Evolutionary conservation across 2,329 filamentous ascomycete species (phyloP).

Genomic region (Dothideomycetidae sp.): DNA sequence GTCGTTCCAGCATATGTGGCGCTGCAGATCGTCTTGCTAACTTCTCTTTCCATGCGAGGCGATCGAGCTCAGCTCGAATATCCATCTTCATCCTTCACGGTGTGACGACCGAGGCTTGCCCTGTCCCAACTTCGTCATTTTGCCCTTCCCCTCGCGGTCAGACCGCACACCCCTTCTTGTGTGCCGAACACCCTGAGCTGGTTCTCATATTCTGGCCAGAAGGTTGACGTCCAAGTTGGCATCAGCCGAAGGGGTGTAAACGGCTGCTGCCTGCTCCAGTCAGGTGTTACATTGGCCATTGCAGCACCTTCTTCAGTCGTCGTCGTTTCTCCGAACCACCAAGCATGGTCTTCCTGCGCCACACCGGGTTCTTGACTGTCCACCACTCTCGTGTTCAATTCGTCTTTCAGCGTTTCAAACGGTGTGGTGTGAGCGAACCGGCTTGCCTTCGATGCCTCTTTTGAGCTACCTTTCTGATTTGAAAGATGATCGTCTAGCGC

Average conservation of each 20-base stretch:
- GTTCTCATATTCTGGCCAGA: constrained; percentile 47
- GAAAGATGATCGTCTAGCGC: constrained; percentile 7
- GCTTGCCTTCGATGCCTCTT: constrained; percentile 6
- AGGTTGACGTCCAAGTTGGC: constrained; percentile 36
- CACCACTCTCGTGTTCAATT: constrained; percentile 9
- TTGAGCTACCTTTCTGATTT: neutral
- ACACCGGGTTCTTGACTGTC: constrained; percentile 11
- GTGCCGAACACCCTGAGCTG: constrained; percentile 47
- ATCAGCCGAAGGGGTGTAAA: constrained; percentile 22
- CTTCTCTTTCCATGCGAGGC: too few relatives aligned
- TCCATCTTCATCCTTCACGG: constrained; percentile 5
- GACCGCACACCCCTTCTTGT: constrained; percentile 34
- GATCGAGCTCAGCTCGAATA: too few relatives aligned
- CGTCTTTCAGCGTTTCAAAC: constrained; percentile 18
- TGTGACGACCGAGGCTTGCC: too few relatives aligned
- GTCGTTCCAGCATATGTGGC: too few relatives aligned
- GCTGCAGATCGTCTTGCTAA: too few relatives aligned
- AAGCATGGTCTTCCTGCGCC: constrained; percentile 3
- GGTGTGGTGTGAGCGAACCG: constrained; percentile 20
- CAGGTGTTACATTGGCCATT: constrained; percentile 1
- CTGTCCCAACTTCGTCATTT: neutral
- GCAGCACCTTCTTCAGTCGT: neutral
- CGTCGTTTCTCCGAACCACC: neutral
- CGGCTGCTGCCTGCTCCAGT: neutral
- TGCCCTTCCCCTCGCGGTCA: neutral